A percentile compares a stretch with the other conserved stretches of the same genome.
Evolutionary conservation across 306 rosid species (phyloP).

Genomic region (Acacia melanoxylon): DNA sequence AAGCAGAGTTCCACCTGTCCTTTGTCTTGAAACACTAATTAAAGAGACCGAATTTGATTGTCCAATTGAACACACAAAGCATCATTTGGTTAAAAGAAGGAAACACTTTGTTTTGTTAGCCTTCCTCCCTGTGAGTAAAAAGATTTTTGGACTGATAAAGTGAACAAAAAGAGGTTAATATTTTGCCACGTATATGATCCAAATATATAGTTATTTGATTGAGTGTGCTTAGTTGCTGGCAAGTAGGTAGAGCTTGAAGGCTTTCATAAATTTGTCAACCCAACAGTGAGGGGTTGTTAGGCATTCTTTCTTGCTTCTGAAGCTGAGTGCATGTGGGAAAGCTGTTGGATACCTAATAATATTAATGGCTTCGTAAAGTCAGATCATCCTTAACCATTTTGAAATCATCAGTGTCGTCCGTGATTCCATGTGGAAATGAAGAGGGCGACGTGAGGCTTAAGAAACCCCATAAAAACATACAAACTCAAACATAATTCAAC

Average conservation of each 20-base stretch:
- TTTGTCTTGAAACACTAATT: too few relatives aligned
- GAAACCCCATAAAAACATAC: neutral
- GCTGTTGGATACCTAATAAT: constrained; percentile 7
- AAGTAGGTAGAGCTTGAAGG: neutral
- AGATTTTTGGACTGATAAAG: neutral
- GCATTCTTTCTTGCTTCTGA: constrained; percentile 26
- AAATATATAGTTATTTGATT: neutral
- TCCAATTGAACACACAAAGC: neutral
- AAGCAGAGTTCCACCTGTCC: too few relatives aligned
- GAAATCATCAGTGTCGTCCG: neutral
- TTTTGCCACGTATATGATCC: neutral
- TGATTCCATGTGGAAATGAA: neutral
- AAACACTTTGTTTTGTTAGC: neutral
- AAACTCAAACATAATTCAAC: constrained; percentile 13
- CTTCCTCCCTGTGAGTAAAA: neutral
- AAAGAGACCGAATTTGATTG: neutral
- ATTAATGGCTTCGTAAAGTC: neutral
- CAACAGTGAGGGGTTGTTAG: constrained; percentile 4
- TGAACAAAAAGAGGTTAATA: neutral
- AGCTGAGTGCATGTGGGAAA: constrained; percentile 19
- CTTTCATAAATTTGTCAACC: constrained; percentile 7
- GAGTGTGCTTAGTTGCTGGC: constrained; percentile 1
- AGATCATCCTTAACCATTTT: neutral
- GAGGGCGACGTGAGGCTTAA: constrained; percentile 24
- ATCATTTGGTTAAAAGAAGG: neutral